Percentiles rank a stretch among this genome's conserved stretches.
These are phyloP conservation scores for Heritiera fomes DNA, from an alignment of 345 rosid genomes.

Conservation along the genomic window DNA sequence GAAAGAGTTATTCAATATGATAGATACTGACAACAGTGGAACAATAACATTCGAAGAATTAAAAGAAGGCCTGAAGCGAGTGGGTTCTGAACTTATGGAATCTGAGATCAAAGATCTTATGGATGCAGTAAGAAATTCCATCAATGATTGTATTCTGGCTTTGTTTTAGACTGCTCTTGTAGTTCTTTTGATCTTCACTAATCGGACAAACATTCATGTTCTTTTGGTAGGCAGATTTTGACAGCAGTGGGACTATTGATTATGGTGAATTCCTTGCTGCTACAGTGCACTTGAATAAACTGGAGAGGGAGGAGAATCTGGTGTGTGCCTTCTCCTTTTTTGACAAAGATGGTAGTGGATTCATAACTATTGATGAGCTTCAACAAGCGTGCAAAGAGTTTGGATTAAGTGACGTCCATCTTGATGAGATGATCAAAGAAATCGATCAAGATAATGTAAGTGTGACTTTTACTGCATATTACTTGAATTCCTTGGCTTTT, in stretches of 20 bases:
- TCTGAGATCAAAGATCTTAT: constrained; percentile 76
- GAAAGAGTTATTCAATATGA: constrained; percentile 79
- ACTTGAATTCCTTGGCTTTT: constrained; percentile 10
- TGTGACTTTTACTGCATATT: constrained; percentile 5
- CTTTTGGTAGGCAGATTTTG: constrained; percentile 69
- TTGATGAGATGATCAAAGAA: constrained; percentile 78
- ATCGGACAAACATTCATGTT: neutral
- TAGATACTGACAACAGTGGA: constrained; percentile 73
- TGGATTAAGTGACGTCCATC: constrained; percentile 64
- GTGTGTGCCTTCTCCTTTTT: constrained; percentile 69
- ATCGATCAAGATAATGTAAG: constrained; percentile 82
- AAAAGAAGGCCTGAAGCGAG: constrained; percentile 54
- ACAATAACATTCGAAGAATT: constrained; percentile 75
- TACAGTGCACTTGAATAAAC: constrained; percentile 70
- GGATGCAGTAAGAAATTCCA: constrained; percentile 51
- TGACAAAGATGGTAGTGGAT: constrained; percentile 79
- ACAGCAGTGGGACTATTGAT: constrained; percentile 76
- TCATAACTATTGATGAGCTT: constrained; percentile 73
- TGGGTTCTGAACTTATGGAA: constrained; percentile 81
- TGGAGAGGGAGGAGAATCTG: constrained; percentile 81
- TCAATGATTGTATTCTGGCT: neutral
- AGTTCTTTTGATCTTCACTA: constrained; percentile 1
- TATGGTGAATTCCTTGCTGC: constrained; percentile 85
- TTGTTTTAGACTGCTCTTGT: neutral
- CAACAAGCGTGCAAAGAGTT: constrained; percentile 79